Base-by-base conservation (phyloP, 1,284 basidiomycete species). In the Tilletia walkeri region DNA sequence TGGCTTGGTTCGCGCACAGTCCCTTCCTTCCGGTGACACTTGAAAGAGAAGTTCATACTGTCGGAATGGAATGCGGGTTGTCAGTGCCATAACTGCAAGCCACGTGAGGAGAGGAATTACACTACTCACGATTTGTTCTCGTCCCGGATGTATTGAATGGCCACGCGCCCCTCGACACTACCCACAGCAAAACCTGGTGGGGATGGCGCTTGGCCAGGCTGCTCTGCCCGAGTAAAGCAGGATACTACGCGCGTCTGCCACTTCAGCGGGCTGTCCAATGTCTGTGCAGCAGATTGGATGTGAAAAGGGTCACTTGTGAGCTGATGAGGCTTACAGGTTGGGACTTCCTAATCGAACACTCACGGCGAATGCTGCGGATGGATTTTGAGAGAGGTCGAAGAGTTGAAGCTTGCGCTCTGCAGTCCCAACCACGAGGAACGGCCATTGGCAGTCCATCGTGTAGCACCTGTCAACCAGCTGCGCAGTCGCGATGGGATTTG, bases 101-200 rank as follows among this genome's bases (percentile, higher is more conserved):
- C 10, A 56, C 54, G 14, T 34, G 20, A 56, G 34, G 4, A 20
- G 20, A 34, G 38, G 2, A 45, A 24, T 9, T 3, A n/a, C n/a
- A 30, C 12, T 2, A 59, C 72, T 45, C 68, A 72, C 56, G n/a
- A 18, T 30, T 74, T 76, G 66, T 75, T 66, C 61, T 68, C 67
- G 14, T 74, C 70, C 14, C 61, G 50, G 56, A 85, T 92, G 83
- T 84, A 96, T 91, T 98, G 95, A 73, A 99, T 94, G 1, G 93
- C 95, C 0, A 98, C 94, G 66, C 95, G 88, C 9, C 95, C 95
- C 85, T 99, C 95, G 12, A 97, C 90, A 81, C 93, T 95, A 18
- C 95, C 95, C 0, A 98, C 88, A 0, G 94, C 94, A 65, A 80
- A 82, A 2, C 80, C 82, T 10, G 81, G 81, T 1, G 80, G 69